phyloP scores from a whole-genome alignment of 2,329 filamentous ascomycete species.

The Harringtonia aguacate region DNA sequence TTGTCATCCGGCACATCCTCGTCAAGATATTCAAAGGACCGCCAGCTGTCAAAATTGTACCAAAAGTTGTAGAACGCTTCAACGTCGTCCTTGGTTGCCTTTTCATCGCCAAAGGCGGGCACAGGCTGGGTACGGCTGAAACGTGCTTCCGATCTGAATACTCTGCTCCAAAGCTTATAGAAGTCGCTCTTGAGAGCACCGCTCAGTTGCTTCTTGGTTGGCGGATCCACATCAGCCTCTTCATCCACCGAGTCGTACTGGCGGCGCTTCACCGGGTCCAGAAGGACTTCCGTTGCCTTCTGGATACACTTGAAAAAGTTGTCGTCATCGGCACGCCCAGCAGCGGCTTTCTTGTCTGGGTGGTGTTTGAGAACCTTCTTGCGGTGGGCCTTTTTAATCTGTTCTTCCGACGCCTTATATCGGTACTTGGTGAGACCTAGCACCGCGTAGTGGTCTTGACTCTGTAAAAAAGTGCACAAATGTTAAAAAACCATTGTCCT shows the following conservation, averaged over 20 bases:
- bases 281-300: constrained; percentile 87
- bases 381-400: constrained; percentile 98
- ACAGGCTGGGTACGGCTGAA: constrained; percentile 91
- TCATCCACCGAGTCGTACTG: constrained; percentile 98
- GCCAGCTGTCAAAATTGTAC: constrained; percentile 99
- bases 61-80: constrained; percentile 99
- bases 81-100: constrained; percentile 79
- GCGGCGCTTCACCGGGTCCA: constrained; percentile 82
- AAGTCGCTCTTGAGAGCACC: constrained; percentile 65
- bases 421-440: constrained; percentile 89
- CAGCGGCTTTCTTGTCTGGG: constrained; percentile 95
- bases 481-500: too few species aligned
- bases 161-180: constrained; percentile 87
- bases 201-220: constrained; percentile 72
- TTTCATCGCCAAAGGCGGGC: constrained; percentile 72
- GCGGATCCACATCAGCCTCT: constrained; percentile 82
- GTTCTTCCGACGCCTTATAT: constrained; percentile 86
- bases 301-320: constrained; percentile 99
- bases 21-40: constrained; percentile 94
- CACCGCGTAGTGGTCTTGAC: constrained; percentile 96
- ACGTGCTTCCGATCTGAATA: constrained; percentile 84
- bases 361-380: constrained; percentile 99
- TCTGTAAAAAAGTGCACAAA: constrained; percentile 35
- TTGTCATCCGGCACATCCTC: constrained; percentile 98
- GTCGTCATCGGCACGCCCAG: constrained; percentile 80